phyloP scores from a whole-genome alignment of 257 asterid genomes.

The Gentiana straminea region DNA sequence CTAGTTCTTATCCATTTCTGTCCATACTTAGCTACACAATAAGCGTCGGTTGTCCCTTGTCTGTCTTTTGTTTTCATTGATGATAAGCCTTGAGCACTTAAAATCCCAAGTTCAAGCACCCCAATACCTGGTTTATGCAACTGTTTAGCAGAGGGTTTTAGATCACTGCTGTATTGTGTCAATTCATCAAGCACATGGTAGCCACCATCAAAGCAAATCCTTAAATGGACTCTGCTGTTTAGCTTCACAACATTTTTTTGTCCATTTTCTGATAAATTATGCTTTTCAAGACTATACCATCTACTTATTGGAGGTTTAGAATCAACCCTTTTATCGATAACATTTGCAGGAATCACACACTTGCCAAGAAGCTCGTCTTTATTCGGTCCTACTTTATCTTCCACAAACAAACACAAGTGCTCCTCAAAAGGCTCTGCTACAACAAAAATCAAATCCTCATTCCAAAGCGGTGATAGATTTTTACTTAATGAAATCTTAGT shows the following conservation, averaged over 20 bases:
- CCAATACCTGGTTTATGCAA: slow-evolving; percentile 86
- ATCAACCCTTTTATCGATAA: slow-evolving; percentile 63
- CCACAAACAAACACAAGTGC: slow-evolving; percentile 50
- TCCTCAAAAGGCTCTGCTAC: slow-evolving; percentile 89
- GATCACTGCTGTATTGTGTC: slow-evolving; percentile 77
- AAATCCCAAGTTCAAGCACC: slow-evolving; percentile 66
- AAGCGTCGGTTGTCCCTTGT: slow-evolving; percentile 62
- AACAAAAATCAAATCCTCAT: slow-evolving; percentile 81
- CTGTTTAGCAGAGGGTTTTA: slow-evolving; percentile 65
- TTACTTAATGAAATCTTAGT: slow-evolving; percentile 42
- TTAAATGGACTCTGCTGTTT: slow-evolving; percentile 58
- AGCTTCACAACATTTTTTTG: slow-evolving; percentile 25
- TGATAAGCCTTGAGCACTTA: slow-evolving; percentile 63
- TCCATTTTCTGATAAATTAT: slow-evolving; percentile 31
- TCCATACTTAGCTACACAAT: slow-evolving; percentile 91
- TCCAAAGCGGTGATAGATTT: slow-evolving; percentile 60
- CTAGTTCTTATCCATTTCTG: slow-evolving; percentile 91
- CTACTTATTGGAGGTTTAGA: slow-evolving; percentile 41
- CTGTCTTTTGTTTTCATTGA: slow-evolving; percentile 60
- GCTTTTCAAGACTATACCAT: slow-evolving; percentile 80
- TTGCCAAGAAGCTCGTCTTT: slow-evolving; percentile 58
- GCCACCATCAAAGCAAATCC: slow-evolving; percentile 80
- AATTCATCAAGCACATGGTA: slow-evolving; percentile 95
- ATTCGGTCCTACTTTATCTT: slow-evolving; percentile 43
- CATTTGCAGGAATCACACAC: slow-evolving; percentile 46